Evolutionary conservation across 352 stramenopile species (phyloP), one percentile per base, ranked within the genome.

Genomic region (Thalassiosira oceanica): DNA sequence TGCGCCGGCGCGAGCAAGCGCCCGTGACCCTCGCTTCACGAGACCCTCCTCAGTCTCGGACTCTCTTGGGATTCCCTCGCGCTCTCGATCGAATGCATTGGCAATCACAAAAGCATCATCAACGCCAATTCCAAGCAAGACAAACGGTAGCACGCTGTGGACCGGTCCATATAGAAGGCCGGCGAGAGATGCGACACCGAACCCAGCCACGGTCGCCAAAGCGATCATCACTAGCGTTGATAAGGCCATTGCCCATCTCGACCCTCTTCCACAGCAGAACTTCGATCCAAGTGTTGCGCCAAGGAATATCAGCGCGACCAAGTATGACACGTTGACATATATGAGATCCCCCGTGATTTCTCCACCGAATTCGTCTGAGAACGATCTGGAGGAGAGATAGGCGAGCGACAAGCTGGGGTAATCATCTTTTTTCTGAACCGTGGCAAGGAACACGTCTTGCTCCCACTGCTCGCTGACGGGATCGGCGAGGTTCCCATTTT

Each of bases 91-190:
- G 33, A 87, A 90, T 7, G 74, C 65, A 60, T 88, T 90, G 42
- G 74, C 72, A 52, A 92, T 84, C 16, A 92, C 77, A 58, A 92
- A 90, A 2, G 54, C 51, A 60, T 88, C 85, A 68, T 92, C 85
- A 8, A 87, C 83, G 44, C 83, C 82, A 52, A 92, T 80, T 42
- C 83, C 85, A 3, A 90, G 52, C 0, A 92, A 44, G 44, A 92
- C 80, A 48, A 92, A 92, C 6, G 80, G 77, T 13, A 87, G 55
- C 3, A 87, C 45, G 20, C 50, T 73, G 36, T 85, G 78, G 8
- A 90, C 74, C 0, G 74, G 72, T 21, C 76, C 81, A 58, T 81
- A 88, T 21, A 84, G 55, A 2, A 81, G 39, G n/a, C 73, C 58
- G 29, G 23, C 20, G 33, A 75, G 31, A 20, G 71, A 80, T 0